These are phyloP conservation scores for Leccinellum albellum DNA, from an alignment of 768 basidiomycete genomes.

Conservation along the genomic window DNA sequence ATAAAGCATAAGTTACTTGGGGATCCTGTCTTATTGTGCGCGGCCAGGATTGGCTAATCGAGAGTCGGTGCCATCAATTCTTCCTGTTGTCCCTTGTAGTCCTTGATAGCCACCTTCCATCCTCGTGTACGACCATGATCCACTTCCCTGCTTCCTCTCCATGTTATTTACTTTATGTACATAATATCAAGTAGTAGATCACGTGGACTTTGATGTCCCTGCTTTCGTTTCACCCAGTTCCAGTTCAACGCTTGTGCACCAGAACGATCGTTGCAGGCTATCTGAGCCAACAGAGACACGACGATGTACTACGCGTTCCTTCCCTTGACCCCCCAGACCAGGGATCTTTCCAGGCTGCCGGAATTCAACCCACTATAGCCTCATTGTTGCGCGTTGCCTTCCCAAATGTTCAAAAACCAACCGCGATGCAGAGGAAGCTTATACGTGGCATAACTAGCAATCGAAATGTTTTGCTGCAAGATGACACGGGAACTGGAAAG, in stretches of 20 bases:
- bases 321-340: neutral
- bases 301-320: neutral
- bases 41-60: constrained; percentile 6
- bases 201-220: constrained; percentile 27
- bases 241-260: constrained; percentile 19
- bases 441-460: constrained; percentile 57
- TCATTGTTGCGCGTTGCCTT: constrained; percentile 55
- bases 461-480: constrained; percentile 63
- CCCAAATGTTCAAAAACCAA: constrained; percentile 56
- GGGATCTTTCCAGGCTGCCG: constrained; percentile 47
- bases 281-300: constrained; percentile 24
- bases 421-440: constrained; percentile 54
- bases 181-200: constrained; percentile 1
- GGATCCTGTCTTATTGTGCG: constrained; percentile 1
- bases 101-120: constrained; percentile 21
- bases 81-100: constrained; percentile 5
- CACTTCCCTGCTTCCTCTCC: neutral
- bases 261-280: constrained; percentile 21
- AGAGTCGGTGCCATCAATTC: constrained; percentile 2
- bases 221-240: constrained; percentile 5
- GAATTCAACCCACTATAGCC: constrained; percentile 48
- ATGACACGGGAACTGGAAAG: constrained; percentile 79
- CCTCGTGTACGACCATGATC: constrained; percentile 14
- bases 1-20: constrained; percentile 5
- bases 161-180: neutral